phyloP scores from a whole-genome alignment of 2,329 filamentous ascomycete genomes.

The Diplodia intermedia region DNA sequence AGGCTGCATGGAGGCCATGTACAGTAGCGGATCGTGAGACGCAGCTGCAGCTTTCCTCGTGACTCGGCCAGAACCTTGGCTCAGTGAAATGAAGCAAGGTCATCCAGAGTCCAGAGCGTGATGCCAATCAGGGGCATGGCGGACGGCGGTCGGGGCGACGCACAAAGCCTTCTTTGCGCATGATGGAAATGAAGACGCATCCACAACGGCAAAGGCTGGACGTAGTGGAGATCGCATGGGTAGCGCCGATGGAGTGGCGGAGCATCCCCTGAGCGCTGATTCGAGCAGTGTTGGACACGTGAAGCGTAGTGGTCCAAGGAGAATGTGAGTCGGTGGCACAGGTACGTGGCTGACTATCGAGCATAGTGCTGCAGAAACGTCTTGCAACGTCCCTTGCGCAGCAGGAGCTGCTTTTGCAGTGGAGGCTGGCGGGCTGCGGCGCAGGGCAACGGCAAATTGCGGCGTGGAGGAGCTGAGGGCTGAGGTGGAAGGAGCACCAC shows the following conservation, averaged over 20 bases:
- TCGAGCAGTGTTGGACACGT: constrained; percentile 23
- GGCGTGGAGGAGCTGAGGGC: constrained; percentile 1
- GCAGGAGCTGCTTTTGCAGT: not conserved
- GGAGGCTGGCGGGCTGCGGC: not conserved
- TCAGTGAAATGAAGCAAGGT: not conserved
- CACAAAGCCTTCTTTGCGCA: constrained; percentile 17
- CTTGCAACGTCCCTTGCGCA: constrained; percentile 14
- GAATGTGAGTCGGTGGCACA: constrained; percentile 6
- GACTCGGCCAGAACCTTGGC: not conserved
- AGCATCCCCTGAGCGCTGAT: constrained; percentile 6
- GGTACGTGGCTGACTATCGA: constrained; percentile 22
- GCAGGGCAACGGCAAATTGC: not conserved
- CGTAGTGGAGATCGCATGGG: constrained; percentile 4
- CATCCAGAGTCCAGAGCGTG: not conserved
- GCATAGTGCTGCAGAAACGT: constrained; percentile 26
- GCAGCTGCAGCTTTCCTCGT: constrained; percentile 19
- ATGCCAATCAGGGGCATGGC: not conserved
- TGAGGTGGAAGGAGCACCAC: not conserved
- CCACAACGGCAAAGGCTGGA: constrained; percentile 20
- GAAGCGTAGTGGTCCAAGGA: not conserved
- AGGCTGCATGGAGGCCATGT: constrained; percentile 10
- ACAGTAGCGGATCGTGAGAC: constrained; percentile 3
- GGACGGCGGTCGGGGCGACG: not conserved
- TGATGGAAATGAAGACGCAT: constrained; percentile 25
- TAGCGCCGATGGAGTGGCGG: not conserved